A percentile compares a stretch with the other conserved stretches of the same genome.
Evolutionary conservation across 2,329 filamentous ascomycete genomes (phyloP).

Genomic region (Neonectria neomacrospora): DNA sequence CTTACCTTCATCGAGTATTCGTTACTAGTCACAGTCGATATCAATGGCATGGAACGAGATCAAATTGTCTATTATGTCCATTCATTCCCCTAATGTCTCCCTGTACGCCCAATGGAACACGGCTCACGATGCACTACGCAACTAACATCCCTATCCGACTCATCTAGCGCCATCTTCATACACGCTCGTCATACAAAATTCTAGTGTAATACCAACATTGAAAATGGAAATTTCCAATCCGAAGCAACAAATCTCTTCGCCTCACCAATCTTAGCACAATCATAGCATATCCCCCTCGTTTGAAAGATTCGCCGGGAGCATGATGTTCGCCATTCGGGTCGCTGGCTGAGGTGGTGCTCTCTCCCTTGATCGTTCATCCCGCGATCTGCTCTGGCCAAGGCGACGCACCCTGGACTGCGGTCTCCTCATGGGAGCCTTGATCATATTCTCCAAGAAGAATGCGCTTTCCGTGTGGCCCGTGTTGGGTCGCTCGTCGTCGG

Average conservation of each 20-base stretch:
- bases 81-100: not conserved
- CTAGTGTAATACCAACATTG: constrained; percentile 17
- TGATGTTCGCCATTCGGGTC: constrained; percentile 53
- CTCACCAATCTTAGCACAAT: constrained; percentile 43
- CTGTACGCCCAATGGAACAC: constrained; percentile 7
- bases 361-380: constrained; percentile 49
- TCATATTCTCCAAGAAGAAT: constrained; percentile 70
- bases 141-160: constrained; percentile 5
- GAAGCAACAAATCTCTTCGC: not conserved
- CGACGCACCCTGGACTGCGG: constrained; percentile 58
- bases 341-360: constrained; percentile 54
- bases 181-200: constrained; percentile 29
- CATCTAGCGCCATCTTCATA: constrained; percentile 16
- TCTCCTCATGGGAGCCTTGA: constrained; percentile 67
- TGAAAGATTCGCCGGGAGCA: constrained; percentile 48
- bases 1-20: too few relatives aligned
- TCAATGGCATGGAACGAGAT: not conserved
- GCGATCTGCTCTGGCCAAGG: constrained; percentile 47
- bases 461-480: constrained; percentile 56
- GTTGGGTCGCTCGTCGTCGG: constrained; percentile 67
- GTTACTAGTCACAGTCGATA: not conserved
- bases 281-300: constrained; percentile 53
- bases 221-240: constrained; percentile 8
- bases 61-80: constrained; percentile 17
- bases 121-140: constrained; percentile 15